phyloP scores from a whole-genome alignment of 2,329 filamentous ascomycete genomes.

The Fusarium cyanostomum region DNA sequence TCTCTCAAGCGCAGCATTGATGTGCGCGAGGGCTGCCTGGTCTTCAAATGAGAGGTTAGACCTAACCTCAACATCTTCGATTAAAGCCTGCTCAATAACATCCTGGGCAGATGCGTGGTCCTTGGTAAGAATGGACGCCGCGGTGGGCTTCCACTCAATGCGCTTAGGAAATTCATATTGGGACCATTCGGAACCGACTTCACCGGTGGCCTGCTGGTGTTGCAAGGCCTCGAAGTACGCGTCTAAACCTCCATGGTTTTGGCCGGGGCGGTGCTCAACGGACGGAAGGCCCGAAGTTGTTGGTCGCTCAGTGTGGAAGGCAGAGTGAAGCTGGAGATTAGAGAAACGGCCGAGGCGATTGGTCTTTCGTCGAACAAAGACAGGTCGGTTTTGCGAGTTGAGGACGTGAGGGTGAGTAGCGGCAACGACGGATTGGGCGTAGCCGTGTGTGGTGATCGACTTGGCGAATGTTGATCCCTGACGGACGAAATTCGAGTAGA shows the following conservation, averaged over 20 bases:
- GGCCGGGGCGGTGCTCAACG: conserved; percentile 64
- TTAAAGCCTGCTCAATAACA: conserved; percentile 46
- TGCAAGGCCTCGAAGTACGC: conserved; percentile 94
- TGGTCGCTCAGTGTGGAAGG: conserved; percentile 71
- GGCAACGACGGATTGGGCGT: conserved; percentile 96
- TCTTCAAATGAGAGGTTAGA: conserved; percentile 57
- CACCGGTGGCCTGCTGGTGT: conserved; percentile 72
- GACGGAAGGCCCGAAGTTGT: conserved; percentile 56
- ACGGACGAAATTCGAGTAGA: conserved; percentile 87
- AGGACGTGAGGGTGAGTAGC: conserved; percentile 83
- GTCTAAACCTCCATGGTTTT: conserved; percentile 74
- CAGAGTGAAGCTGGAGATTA: conserved; percentile 75
- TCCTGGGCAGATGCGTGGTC: conserved; percentile 59
- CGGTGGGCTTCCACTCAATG: conserved; percentile 84
- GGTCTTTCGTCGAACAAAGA: conserved; percentile 67
- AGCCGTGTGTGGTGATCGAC: conserved; percentile 95
- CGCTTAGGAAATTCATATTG: conserved; percentile 90
- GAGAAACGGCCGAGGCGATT: conserved; percentile 64
- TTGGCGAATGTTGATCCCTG: conserved; percentile 87
- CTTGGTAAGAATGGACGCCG: conserved; percentile 66
- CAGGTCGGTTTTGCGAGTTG: conserved; percentile 75
- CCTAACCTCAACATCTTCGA: conserved; percentile 50
- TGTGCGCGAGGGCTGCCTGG: conserved; percentile 75
- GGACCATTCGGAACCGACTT: conserved; percentile 83
- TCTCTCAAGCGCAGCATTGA: conserved; percentile 83